These are phyloP conservation scores for Skeletonema costatum DNA, from an alignment of 108 stramenopile genomes.

Conservation along the genomic window DNA sequence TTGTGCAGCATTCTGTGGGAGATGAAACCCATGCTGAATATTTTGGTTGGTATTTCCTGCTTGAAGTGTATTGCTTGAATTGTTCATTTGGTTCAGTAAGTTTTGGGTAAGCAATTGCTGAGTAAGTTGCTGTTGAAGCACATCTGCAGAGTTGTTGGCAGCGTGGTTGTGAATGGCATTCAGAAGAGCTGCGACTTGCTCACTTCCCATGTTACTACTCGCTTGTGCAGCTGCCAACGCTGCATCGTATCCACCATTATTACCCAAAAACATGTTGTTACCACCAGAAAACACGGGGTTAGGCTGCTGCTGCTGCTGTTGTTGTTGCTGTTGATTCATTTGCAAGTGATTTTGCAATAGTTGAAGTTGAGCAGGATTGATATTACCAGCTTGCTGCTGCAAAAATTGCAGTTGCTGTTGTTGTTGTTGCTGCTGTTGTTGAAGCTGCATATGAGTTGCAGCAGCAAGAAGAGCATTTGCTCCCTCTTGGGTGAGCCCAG, in stretches of 20 bases:
- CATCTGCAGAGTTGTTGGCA: not conserved
- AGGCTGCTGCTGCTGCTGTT: not conserved
- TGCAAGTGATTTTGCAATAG: conserved; percentile 17
- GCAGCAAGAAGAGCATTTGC: conserved; percentile 11
- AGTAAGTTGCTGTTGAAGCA: conserved; percentile 10
- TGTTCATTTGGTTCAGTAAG: conserved; percentile 3
- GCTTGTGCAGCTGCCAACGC: conserved; percentile 6
- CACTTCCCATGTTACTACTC: not conserved
- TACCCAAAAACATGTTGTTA: not conserved
- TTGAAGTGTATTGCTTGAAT: not conserved
- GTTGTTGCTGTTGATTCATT: conserved; percentile 3
- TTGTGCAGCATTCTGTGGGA: conserved; percentile 6
- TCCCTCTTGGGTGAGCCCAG: conserved; percentile 6
- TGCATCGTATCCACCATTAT: not conserved
- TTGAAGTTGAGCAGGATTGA: conserved; percentile 12
- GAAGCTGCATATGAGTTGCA: conserved; percentile 8
- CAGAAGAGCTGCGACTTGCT: not conserved
- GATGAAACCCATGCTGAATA: not conserved
- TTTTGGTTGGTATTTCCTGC: not conserved
- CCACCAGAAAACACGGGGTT: not conserved
- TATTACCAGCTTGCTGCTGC: conserved; percentile 8
- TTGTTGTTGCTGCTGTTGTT: conserved; percentile 20
- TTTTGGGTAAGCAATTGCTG: conserved; percentile 7
- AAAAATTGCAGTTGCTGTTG: conserved; percentile 20
- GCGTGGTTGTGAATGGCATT: conserved; percentile 2